These are phyloP conservation scores for Kwoniella dejecticola DNA, from an alignment of 768 basidiomycete genomes.

Conservation along the genomic window DNA sequence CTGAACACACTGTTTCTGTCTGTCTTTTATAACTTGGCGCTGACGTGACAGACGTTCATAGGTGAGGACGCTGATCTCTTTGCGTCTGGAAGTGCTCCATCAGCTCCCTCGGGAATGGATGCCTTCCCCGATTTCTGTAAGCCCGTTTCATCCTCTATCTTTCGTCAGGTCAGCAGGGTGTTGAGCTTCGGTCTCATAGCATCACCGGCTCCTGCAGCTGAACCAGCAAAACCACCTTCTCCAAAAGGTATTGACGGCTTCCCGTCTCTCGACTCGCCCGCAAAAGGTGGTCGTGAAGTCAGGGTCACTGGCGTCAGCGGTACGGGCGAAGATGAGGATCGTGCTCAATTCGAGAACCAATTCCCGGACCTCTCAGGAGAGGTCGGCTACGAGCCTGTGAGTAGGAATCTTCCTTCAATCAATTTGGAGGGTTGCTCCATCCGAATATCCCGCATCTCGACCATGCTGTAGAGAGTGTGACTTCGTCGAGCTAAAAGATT, in stretches of 20 bases:
- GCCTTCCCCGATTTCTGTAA: constrained; percentile 49
- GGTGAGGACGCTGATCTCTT: constrained; percentile 55
- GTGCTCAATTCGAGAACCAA: constrained; percentile 51
- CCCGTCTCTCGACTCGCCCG: constrained; percentile 32
- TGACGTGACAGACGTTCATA: no score
- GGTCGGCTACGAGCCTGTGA: constrained; percentile 44
- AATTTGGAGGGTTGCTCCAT: background rate
- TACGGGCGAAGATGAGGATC: constrained; percentile 47
- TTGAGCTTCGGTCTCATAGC: constrained; percentile 15
- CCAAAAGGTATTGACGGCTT: constrained; percentile 45
- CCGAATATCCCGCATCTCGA: no score
- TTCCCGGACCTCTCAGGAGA: constrained; percentile 53
- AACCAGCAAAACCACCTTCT: constrained; percentile 19
- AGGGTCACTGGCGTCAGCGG: constrained; percentile 51
- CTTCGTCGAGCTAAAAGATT: no score
- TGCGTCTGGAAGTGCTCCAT: constrained; percentile 41
- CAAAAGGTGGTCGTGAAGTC: constrained; percentile 34
- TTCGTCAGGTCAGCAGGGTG: background rate
- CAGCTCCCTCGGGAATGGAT: constrained; percentile 41
- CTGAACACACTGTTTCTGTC: no score
- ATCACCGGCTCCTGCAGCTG: constrained; percentile 21
- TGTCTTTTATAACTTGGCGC: no score
- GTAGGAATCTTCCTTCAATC: constrained; percentile 8
- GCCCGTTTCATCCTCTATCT: background rate
- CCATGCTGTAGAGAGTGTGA: no score